Conservation (phyloP, 352 stramenopile species). For the Phytophthora palmivora region DNA sequence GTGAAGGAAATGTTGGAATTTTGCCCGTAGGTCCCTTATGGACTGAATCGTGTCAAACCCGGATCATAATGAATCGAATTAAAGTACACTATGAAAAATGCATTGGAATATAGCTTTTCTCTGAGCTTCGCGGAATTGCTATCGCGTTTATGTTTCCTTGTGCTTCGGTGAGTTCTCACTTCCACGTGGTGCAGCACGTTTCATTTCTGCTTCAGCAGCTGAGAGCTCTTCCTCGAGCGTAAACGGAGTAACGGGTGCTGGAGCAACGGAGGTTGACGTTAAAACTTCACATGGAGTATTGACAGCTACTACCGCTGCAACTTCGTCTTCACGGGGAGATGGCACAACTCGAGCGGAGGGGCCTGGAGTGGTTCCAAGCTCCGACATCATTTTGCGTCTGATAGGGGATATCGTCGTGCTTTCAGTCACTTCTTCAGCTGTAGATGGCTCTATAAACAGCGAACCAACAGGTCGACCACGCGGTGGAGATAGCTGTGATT, state of each 20-base stretch:
- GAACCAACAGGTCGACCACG: slow-evolving; percentile 8
- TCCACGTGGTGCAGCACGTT: slow-evolving; percentile 1
- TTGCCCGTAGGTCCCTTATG: too few relatives aligned
- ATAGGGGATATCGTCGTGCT: slow-evolving; percentile 45
- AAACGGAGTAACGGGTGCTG: slow-evolving; percentile 13
- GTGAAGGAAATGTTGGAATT: too few relatives aligned
- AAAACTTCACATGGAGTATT: neutral
- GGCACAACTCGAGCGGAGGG: slow-evolving; percentile 24
- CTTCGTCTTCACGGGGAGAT: slow-evolving; percentile 57
- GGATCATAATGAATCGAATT: neutral
- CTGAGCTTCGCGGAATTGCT: neutral
- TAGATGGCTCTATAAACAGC: slow-evolving; percentile 8
- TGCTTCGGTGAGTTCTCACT: neutral
- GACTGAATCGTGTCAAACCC: too few relatives aligned
- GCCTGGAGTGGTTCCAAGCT: slow-evolving; percentile 11
- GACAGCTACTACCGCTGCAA: slow-evolving; percentile 27
- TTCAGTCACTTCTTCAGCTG: slow-evolving; percentile 6
- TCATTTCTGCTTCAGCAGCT: slow-evolving; percentile 16
- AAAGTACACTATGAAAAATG: neutral
- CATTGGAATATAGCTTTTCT: neutral
- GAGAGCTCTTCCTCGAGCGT: slow-evolving; percentile 31
- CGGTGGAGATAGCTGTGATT: slow-evolving; percentile 24
- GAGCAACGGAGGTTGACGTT: slow-evolving; percentile 1
- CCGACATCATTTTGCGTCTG: slow-evolving; percentile 54
- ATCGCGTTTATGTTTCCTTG: neutral